A percentile compares a stretch with the other conserved stretches of the same genome.
Conservation (phyloP, 1,284 basidiomycete species). For the Apiotrichum domesticum region DNA sequence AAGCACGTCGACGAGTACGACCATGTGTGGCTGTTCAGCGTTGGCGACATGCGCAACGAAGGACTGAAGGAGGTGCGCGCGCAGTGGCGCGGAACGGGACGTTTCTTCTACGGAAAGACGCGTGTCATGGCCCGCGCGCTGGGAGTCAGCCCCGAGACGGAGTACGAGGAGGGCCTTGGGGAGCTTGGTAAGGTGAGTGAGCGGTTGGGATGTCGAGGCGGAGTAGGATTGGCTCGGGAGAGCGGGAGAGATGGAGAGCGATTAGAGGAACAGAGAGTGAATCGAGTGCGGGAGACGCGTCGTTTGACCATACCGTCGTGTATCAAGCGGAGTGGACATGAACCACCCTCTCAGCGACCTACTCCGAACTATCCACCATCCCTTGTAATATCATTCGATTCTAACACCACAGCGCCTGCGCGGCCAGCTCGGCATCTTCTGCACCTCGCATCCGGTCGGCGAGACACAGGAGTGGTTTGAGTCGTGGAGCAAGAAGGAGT, state of each 20-base stretch:
- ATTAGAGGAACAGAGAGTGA: no score
- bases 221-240: no score
- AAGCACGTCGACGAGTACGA: constrained; percentile 66
- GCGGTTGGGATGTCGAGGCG: neutral
- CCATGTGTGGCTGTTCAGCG: constrained; percentile 91
- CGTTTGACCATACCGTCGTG: no score
- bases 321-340: no score
- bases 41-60: constrained; percentile 90
- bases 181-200: constrained; percentile 67
- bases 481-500: constrained; percentile 83
- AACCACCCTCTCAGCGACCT: no score
- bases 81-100: constrained; percentile 86
- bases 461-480: constrained; percentile 94
- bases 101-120: constrained; percentile 88
- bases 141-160: constrained; percentile 80
- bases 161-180: constrained; percentile 72
- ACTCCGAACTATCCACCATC: no score
- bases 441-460: constrained; percentile 78
- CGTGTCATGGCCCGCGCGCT: constrained; percentile 94
- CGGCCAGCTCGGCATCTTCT: constrained; percentile 87
- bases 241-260: no score
- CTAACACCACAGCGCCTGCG: constrained; percentile 63
- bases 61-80: constrained; percentile 89
- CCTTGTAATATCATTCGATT: neutral
- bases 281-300: no score